Evolutionary conservation across 192 early-diverging fungal species (phyloP), one percentile per base, ranked within the genome.

Genomic region (Haplosporangium gracile): DNA sequence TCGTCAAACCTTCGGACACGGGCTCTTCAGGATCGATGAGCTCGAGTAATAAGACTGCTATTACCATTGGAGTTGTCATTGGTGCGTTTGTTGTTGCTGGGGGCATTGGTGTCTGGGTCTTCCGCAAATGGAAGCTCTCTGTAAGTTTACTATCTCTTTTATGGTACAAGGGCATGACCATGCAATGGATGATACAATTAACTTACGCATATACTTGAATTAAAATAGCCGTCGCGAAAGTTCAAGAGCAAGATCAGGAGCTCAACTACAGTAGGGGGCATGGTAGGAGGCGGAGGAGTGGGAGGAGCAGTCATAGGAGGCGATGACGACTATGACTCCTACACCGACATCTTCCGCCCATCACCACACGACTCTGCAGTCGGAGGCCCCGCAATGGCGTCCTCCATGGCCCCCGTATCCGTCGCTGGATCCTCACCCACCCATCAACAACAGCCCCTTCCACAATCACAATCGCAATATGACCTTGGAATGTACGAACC

Each of bases 101-200:
- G 3, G 76, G 71, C 16, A 88, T 88, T n/a, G 80, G 71, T 38
- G 80, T 88, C 53, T 88, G 80, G 78, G 68, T 88, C 76, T 88
- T 85, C 60, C 75, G 82, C n/a, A 88, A 88, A 26, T 84, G 80
- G 75, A 88, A 88, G 24, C 71, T 85, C 6, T 78, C 81, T 39
- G 85, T 88, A 88, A 72, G 74, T 65, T 10, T 2, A 4, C 4
- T 8, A 11, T 22, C 0, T 15, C 24, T 57, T 8, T 10, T 24
- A 32, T 29, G 2, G 7, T n/a, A 57, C n/a, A 49, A 49, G 15
- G 18, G 2, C 2, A 49, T 49, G 24, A n/a, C 1, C 45, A 36
- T 26, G 0, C 32, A 20, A 74, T 4, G 1, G 43, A 1, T 29
- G 1, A 53, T 2, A 36, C 6, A 39, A 20, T 42, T 43, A 2